Conservation (phyloP, 2,329 filamentous ascomycete species). For the Pseudomassariella vexata region DNA sequence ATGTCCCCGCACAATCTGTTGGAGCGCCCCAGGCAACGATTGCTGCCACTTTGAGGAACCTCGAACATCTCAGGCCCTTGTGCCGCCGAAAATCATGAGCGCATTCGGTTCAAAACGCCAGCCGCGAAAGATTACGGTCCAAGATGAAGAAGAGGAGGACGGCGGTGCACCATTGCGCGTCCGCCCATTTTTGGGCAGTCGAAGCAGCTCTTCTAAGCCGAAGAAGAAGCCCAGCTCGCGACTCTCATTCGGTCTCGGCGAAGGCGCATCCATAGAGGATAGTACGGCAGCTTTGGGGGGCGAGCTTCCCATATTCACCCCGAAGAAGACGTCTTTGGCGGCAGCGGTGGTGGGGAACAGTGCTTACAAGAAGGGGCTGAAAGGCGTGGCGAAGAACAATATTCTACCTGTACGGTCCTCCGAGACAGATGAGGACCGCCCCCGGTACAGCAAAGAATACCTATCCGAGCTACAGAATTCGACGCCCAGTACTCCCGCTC, state of each 20-base stretch:
- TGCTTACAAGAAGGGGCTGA: constrained; percentile 50
- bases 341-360: constrained; percentile 63
- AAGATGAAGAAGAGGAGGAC: constrained; percentile 51
- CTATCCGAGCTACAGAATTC: constrained; percentile 80
- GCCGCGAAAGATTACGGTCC: constrained; percentile 68
- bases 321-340: constrained; percentile 58
- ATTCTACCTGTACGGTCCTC: constrained; percentile 51
- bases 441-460: constrained; percentile 81
- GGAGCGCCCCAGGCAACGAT: too few species aligned
- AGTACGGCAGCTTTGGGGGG: constrained; percentile 30
- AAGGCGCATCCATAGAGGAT: constrained; percentile 47
- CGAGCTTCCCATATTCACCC: constrained; percentile 43
- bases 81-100: too few species aligned
- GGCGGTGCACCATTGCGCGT: constrained; percentile 42
- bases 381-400: constrained; percentile 38
- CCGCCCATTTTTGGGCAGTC: constrained; percentile 37
- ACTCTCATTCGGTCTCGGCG: constrained; percentile 68
- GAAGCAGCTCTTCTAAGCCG: constrained; percentile 45
- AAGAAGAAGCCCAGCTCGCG: constrained; percentile 66
- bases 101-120: constrained; percentile 58
- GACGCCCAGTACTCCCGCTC: constrained; percentile 69
- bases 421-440: constrained; percentile 60
- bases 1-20: too few species aligned
- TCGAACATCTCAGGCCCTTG: too few species aligned
- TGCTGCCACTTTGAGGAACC: too few species aligned